Evolutionary conservation across 768 basidiomycete genomes (phyloP), one percentile per base, ranked within the genome.

Genomic region (Lactifluus piperatus): DNA sequence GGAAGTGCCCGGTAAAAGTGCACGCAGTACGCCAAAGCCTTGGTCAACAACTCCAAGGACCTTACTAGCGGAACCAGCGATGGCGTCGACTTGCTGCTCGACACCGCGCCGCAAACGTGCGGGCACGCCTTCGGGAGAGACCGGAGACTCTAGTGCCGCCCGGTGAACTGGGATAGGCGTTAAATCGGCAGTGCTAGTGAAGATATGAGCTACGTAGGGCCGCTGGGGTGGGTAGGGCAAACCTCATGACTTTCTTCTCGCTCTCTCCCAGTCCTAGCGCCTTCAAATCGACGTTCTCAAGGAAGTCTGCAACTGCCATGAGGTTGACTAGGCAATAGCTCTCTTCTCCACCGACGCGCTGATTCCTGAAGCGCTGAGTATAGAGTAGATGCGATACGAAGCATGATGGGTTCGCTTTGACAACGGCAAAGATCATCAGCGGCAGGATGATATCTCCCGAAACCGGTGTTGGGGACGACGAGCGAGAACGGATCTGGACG

Each of bases 271-370:
- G 71, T 65, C 72, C 85, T 20, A 89, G 73, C 1, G 78, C 81
- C 8, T 80, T 85, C 56, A 97, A 76, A 73, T 97, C 93, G 36
- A 97, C 92, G 68, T 94, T 91, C 73, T 95, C 93, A 52, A 97
- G 76, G 70, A 97, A 99, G 69, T 97, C 94, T 1, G 90, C 91
- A 5, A 95, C 94, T 11, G 95, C 95, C 77, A 94, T 84, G 39
- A 97, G 76, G 71, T 97, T 98, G 70, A 97, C 89, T 41, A 95
- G 78, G 58, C 94, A 97, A 67, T 94, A 99, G 49, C 84, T 85
- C 66, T 91, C 90, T 68, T 97, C 93, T 2, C 94, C 94, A 0
- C 84, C 82, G 3, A 80, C 68, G 2, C 74, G 68, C 56, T 81
- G 78, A 56, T 81, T 79, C 41, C 82, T 67, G 66, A 83, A 85